Conservation (phyloP, 164 flowering plant genomes). For the Houttuynia cordata region DNA sequence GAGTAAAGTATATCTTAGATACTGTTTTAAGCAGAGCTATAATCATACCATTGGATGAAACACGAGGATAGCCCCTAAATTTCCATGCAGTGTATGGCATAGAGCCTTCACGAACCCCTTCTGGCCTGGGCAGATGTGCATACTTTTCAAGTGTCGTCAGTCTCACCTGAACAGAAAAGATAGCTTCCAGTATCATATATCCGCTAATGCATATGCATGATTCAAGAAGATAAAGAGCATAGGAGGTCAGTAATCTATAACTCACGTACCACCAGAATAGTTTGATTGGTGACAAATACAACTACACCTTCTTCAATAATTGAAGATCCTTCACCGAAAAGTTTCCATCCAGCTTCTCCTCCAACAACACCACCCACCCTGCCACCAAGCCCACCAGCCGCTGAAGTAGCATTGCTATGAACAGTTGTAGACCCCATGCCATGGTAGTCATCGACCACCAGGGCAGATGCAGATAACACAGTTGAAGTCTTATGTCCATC, state of each 20-base stretch:
- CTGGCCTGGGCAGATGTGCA: conserved; percentile 80
- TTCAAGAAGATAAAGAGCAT: conserved; percentile 14
- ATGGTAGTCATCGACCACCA: conserved; percentile 44
- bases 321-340: conserved; percentile 65
- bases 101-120: conserved; percentile 83
- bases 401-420: conserved; percentile 32
- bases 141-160: conserved; percentile 60
- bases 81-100: conserved; percentile 98
- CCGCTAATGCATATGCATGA: conserved; percentile 1
- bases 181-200: conserved; percentile 4
- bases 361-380: conserved; percentile 76
- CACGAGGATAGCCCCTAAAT: conserved; percentile 25
- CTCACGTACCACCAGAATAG: conserved; percentile 89
- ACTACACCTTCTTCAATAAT: conserved; percentile 90
- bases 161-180: conserved; percentile 42
- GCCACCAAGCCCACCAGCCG: conserved; percentile 59
- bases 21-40: neutral
- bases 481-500: conserved; percentile 78
- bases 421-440: conserved; percentile 29
- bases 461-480: conserved; percentile 77
- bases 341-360: conserved; percentile 62
- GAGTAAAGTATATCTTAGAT: neutral
- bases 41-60: conserved; percentile 44
- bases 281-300: conserved; percentile 80
- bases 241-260: conserved; percentile 22